A percentile compares a stretch with the other conserved stretches of the same genome.
Evolutionary conservation across 1,284 basidiomycete genomes (phyloP).

Genomic region (Thecaphora frezii): DNA sequence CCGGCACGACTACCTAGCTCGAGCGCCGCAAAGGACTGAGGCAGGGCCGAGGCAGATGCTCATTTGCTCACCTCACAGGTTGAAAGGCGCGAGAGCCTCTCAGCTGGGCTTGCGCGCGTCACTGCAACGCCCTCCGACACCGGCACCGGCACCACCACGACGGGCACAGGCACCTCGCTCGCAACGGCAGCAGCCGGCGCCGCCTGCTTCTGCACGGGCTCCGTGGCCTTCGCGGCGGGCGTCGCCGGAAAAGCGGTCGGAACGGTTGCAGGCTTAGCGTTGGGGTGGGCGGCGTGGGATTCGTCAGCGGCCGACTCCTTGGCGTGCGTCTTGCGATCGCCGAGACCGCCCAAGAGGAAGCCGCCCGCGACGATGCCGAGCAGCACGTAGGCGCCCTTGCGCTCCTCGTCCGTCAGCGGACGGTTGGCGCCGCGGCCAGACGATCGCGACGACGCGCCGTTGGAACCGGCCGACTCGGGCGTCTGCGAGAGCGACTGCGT

Average conservation of each 20-base stretch:
- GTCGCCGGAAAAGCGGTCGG: too few relatives aligned
- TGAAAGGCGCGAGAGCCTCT: constrained; percentile 22
- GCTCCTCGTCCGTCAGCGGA: constrained; percentile 65
- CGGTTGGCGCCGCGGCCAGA: constrained; percentile 51
- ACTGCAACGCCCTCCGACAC: constrained; percentile 11
- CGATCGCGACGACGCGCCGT: constrained; percentile 6
- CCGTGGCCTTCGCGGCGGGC: too few relatives aligned
- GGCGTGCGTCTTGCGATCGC: constrained; percentile 42
- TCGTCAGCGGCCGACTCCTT: background rate
- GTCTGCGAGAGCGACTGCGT: background rate
- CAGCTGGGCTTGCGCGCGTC: background rate
- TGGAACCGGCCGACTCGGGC: constrained; percentile 5
- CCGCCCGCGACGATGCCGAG: constrained; percentile 66
- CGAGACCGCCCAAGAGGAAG: constrained; percentile 63
- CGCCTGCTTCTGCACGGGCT: background rate
- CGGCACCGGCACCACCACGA: constrained; percentile 39
- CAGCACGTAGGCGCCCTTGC: constrained; percentile 65
- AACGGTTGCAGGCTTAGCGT: background rate
- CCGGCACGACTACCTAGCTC: too few relatives aligned
- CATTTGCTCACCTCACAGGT: constrained; percentile 44
- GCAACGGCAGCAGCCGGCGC: background rate
- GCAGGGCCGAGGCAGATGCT: too few relatives aligned
- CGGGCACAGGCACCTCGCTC: constrained; percentile 26
- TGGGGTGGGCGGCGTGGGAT: constrained; percentile 11
- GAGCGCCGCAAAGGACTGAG: too few relatives aligned